Base-by-base conservation (phyloP, 495 filamentous ascomycete species). In the Cercophora samala region DNA sequence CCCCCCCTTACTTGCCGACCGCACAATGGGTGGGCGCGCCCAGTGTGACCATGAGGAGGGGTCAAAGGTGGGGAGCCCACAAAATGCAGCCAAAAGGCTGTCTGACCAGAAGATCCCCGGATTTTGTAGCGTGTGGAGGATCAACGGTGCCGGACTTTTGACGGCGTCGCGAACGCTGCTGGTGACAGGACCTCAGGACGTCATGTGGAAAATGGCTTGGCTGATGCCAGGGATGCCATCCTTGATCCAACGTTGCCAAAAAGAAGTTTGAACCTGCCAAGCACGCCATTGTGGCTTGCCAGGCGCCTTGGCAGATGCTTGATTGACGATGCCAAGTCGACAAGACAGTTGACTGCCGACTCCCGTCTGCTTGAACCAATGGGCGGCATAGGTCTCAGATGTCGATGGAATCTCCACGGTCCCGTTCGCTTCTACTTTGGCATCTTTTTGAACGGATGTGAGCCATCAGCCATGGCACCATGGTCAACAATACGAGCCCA, bases 291-390 rank as follows among this genome's bases (percentile, higher is more conserved):
- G 70, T 68, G 68, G 70, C 70, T 70, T 72, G 64, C 65, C 59
- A 60, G 66, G 68, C 65, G 62, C 62, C 70, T 72, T 72, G 70
- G 60, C 70, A 64, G 58, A 67, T 66, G 67, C 65, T 67, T 69
- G 56, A 64, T 24, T 61, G 15, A 19, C 24, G 25, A 19, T 52
- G 2, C 54, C 19, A 46, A 46, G 37, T 11, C 37, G 37, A 46
- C 37, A 46, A 46, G 37, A 46, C 37, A 17, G 37, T 46, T 46
- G 37, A 46, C 37, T 46, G 37, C 37, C 37, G 37, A 9, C 37
- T 46, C 37, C 37, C 37, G 37, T 46, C 37, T 46, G n/a, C 15
- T 46, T 17, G 37, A 46, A 13, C 37, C 37, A 46, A 46, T 46
- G 37, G 15, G 15, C 13, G 3, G 13, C n/a, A n/a, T n/a, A 46